phyloP scores from a whole-genome alignment of 2,329 filamentous ascomycete species.

The Alternaria brassicae region DNA sequence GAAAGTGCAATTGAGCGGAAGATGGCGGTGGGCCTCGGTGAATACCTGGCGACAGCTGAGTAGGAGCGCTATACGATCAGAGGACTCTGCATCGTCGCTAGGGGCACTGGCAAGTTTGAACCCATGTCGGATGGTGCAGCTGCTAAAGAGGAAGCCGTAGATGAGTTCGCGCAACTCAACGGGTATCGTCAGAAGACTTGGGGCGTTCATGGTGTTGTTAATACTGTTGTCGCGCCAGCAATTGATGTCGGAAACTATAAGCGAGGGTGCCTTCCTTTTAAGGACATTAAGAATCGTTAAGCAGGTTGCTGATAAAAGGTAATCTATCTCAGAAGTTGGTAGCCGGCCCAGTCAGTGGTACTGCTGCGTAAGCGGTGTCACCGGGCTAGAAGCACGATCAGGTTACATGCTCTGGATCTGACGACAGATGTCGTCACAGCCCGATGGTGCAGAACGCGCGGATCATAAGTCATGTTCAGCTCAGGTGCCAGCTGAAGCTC shows the following conservation, averaged over 20 bases:
- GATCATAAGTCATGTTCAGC: constrained; percentile 10
- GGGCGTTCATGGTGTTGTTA: constrained; percentile 18
- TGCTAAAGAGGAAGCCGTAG: constrained; percentile 44
- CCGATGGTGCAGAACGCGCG: constrained; percentile 9
- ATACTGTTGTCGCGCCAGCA: constrained; percentile 11
- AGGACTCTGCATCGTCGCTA: constrained; percentile 2
- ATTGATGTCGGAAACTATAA: constrained; percentile 11
- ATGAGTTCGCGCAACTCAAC: constrained; percentile 46
- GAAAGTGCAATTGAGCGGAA: constrained; percentile 40
- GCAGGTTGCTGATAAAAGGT: constrained; percentile 7
- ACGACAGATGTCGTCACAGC: constrained; percentile 4
- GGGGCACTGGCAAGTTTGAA: constrained; percentile 25
- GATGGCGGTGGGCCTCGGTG: constrained; percentile 43
- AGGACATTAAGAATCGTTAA: not conserved
- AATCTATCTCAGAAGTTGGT: constrained; percentile 1
- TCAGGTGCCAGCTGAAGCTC: constrained; percentile 1
- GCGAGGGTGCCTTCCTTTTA: constrained; percentile 5
- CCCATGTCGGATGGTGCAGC: constrained; percentile 40
- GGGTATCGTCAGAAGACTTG: constrained; percentile 42
- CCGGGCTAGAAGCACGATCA: constrained; percentile 4
- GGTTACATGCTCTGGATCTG: constrained; percentile 4
- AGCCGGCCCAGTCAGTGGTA: not conserved
- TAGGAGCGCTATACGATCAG: constrained; percentile 41
- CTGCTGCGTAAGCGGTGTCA: constrained; percentile 1
- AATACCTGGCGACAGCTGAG: constrained; percentile 41